Evolutionary conservation across 2,329 filamentous ascomycete genomes (phyloP).

Genomic region (Teratosphaeria viscida): DNA sequence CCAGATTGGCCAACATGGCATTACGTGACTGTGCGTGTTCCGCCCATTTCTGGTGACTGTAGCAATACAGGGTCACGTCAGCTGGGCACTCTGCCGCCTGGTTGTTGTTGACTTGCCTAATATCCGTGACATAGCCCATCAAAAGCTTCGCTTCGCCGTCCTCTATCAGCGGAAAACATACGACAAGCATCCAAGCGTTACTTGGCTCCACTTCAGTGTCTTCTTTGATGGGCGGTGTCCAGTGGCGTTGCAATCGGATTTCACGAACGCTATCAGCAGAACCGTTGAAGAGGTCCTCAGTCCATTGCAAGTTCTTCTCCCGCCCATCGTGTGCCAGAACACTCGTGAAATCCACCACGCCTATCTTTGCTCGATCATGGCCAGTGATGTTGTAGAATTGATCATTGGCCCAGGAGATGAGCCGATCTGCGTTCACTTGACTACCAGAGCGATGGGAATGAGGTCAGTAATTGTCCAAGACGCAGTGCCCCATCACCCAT

Average conservation of each 20-base stretch:
- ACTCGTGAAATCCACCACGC: slow-evolving; percentile 4
- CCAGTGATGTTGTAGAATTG: slow-evolving; percentile 16
- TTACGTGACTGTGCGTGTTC: slow-evolving; percentile 14
- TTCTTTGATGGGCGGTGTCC: slow-evolving; percentile 6
- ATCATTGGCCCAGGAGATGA: slow-evolving; percentile 31
- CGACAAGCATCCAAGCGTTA: slow-evolving; percentile 10
- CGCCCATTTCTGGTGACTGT: slow-evolving; percentile 17
- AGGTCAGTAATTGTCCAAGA: no score
- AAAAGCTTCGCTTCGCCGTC: slow-evolving; percentile 11
- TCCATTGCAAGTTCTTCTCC: neutral
- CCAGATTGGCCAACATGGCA: slow-evolving; percentile 8
- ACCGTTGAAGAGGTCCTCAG: slow-evolving; percentile 5
- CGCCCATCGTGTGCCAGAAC: slow-evolving; percentile 3
- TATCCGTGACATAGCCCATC: slow-evolving; percentile 17
- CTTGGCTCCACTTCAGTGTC: neutral
- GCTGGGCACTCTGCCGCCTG: neutral
- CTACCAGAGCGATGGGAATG: no score
- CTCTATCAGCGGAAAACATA: slow-evolving; percentile 9
- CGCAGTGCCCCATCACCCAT: no score
- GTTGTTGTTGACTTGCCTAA: slow-evolving; percentile 6
- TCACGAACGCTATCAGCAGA: slow-evolving; percentile 5
- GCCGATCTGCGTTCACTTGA: slow-evolving; percentile 20
- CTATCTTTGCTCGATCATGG: slow-evolving; percentile 8
- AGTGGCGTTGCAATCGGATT: slow-evolving; percentile 8
- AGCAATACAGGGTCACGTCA: neutral